Percentiles rank a stretch among this genome's conserved stretches.
phyloP scores from a whole-genome alignment of 2,329 filamentous ascomycete genomes.

The Trichoderma harzianum region DNA sequence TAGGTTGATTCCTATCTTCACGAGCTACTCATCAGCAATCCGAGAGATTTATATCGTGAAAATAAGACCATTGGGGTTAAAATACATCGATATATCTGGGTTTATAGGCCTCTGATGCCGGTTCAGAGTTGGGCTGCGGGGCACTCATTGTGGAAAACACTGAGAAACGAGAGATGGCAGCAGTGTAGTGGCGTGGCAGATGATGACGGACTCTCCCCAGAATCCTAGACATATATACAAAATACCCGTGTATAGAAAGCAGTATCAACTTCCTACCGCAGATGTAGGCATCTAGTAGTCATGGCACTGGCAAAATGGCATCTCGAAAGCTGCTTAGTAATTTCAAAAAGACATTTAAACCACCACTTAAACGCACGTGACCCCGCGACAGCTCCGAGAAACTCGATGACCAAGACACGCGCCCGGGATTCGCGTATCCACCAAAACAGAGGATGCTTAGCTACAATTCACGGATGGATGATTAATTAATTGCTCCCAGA shows the following conservation, averaged over 20 bases:
- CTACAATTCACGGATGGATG: neutral
- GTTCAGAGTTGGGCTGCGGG: slow-evolving; percentile 20
- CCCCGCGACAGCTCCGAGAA: neutral
- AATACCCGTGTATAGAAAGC: neutral
- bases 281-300: neutral
- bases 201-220: slow-evolving; percentile 5
- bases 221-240: slow-evolving; percentile 6
- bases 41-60: neutral
- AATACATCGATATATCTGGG: slow-evolving; percentile 63
- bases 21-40: neutral
- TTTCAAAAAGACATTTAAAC: neutral
- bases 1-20: slow-evolving; percentile 87
- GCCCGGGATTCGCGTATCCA: slow-evolving; percentile 16
- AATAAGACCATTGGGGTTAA: neutral
- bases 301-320: neutral
- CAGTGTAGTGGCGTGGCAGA: slow-evolving; percentile 5
- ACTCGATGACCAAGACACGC: slow-evolving; percentile 13
- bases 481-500: slow-evolving; percentile 2
- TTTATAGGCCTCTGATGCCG: slow-evolving; percentile 26
- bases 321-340: slow-evolving; percentile 1
- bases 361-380: neutral
- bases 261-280: neutral
- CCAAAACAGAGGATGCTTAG: slow-evolving; percentile 7
- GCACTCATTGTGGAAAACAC: slow-evolving; percentile 28
- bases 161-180: slow-evolving; percentile 11